Base-by-base conservation (phyloP, 2,329 filamentous ascomycete genomes). In the Hortaea sp. region DNA sequence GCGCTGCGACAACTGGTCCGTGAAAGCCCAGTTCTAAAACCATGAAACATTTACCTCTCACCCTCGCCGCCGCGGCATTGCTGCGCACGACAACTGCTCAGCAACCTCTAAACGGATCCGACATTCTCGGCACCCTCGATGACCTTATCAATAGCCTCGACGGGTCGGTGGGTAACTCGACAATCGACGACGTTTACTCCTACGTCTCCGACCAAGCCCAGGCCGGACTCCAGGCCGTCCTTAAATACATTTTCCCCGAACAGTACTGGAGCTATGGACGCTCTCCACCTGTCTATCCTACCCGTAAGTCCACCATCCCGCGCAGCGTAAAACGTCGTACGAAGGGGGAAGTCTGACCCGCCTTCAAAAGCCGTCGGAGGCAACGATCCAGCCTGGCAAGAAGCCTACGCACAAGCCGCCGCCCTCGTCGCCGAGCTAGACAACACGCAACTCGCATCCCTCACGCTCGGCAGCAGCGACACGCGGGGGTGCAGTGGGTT, bases 371-470 rank as follows among this genome's bases (percentile, higher is more conserved):
- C 32, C 10, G 12, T 37, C 10, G 32, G 10, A 37, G 10, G 32
- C 10, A 29, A 20, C 10, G 7, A 7, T 2, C 27, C 27, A 29
- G 27, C 10, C 9, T 29, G 20, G 20, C 2, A 2, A 20, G 20
- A 20, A 12, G 42, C 43, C 28, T 41, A 40, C 38, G 13, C 20
- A 6, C 37, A 40, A 41, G 43, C 43, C 29, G 4, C 29, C 7
- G 13, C 11, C n/a, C 37, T 45, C 13, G 20, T 45, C n/a, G 30
- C 37, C 20, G 66, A 69, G 29, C 67, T 68, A 53, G 53, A 65
- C 29, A 61, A 61, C 39, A 66, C 68, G 30, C 65, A 67, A 4
- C 60, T 63, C 11, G 66, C 37, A 7, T 35, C 41, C 12, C 46
- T 35, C 35, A 40, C 46, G 7, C 27, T 13, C 20, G 34, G 42